Conservation (phyloP, 176 grass and related monocot genomes). For the Tillandsia leiboldiana region DNA sequence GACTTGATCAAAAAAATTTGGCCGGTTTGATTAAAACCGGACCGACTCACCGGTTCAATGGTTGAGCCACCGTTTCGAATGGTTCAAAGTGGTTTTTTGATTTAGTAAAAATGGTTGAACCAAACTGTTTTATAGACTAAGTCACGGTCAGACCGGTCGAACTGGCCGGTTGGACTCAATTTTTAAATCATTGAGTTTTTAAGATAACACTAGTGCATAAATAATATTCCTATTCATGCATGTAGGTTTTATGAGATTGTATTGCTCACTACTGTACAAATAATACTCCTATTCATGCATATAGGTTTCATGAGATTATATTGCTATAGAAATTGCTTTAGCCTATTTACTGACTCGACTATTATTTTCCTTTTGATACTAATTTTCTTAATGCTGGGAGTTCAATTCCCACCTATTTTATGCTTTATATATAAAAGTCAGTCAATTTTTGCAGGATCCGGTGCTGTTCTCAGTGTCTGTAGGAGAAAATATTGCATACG, state of each 20-base stretch:
- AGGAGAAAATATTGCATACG: slow-evolving; percentile 93
- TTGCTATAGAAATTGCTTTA: neutral
- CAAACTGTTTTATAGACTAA: too few relatives aligned
- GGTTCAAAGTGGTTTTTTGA: too few relatives aligned
- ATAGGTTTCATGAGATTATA: neutral
- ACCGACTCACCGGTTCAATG: too few relatives aligned
- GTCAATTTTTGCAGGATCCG: slow-evolving; percentile 52
- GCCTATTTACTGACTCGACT: neutral
- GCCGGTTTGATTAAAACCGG: too few relatives aligned
- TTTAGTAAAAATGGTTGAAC: too few relatives aligned
- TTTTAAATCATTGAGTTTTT: too few relatives aligned
- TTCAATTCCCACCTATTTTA: neutral
- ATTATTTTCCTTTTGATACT: neutral
- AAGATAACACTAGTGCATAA: too few relatives aligned
- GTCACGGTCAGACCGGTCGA: too few relatives aligned
- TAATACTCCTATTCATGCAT: neutral
- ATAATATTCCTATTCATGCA: neutral
- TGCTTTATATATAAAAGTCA: neutral
- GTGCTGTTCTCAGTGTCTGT: slow-evolving; percentile 85
- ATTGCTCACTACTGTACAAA: neutral
- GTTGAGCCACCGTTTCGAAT: too few relatives aligned
- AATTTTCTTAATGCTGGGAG: neutral
- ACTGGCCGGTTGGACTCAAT: too few relatives aligned
- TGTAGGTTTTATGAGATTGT: neutral
- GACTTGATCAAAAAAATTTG: too few relatives aligned